Percentiles rank a stretch among this genome's conserved stretches.
phyloP scores from a whole-genome alignment of 805 yeast species.

The Geotrichum ghanense region DNA sequence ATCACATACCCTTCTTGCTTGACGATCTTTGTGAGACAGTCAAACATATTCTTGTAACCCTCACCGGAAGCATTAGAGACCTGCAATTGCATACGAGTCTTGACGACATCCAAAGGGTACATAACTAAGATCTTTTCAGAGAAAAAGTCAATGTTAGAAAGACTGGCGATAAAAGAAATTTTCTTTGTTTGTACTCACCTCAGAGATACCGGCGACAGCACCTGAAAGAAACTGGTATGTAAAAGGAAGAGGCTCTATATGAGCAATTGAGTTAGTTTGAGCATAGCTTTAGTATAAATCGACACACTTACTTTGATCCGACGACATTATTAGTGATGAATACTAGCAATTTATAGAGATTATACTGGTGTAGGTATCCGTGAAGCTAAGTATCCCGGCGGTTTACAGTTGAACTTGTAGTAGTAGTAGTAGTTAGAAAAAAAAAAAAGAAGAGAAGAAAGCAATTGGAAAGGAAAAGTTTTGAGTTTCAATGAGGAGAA shows the following conservation, averaged over 20 bases:
- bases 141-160: constrained; percentile 32
- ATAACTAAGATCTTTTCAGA: constrained; percentile 75
- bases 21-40: constrained; percentile 74
- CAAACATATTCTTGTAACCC: constrained; percentile 73
- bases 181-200: constrained; percentile 25
- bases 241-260: constrained; percentile 59
- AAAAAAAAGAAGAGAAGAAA: too few relatives aligned
- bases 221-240: constrained; percentile 85
- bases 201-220: constrained; percentile 95
- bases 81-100: constrained; percentile 89
- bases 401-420: too few relatives aligned
- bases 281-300: too few relatives aligned
- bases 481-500: too few relatives aligned
- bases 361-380: too few relatives aligned
- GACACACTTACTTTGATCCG: too few relatives aligned
- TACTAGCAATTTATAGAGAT: too few relatives aligned
- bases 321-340: too few relatives aligned
- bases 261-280: too few relatives aligned
- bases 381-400: too few relatives aligned
- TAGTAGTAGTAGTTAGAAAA: too few relatives aligned
- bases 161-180: constrained; percentile 13
- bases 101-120: constrained; percentile 96
- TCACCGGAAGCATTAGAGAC: constrained; percentile 37
- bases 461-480: too few relatives aligned
- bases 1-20: constrained; percentile 56